Base-by-base conservation (phyloP, 495 filamentous ascomycete species). In the Penicillium robsamsonii region DNA sequence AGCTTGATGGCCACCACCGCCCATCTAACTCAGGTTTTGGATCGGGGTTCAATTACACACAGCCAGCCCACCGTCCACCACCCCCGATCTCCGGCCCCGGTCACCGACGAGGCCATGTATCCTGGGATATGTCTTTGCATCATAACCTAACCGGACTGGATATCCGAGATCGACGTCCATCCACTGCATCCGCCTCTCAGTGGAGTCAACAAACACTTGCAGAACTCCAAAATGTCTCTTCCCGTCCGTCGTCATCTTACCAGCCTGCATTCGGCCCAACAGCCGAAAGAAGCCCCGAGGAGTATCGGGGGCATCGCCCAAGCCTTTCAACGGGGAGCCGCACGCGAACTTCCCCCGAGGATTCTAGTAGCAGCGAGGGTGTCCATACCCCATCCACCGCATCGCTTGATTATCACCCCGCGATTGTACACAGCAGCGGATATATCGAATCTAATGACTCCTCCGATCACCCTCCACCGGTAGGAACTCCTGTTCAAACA, bases 91-190 rank as follows among this genome's bases (percentile, higher is more conserved):
- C 79, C 22, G 78, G 73, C 4, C 71, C 76, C 10, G 82, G 85
- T 13, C 85, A 89, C 42, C 79, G 84, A 30, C 82, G 84, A 15
- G 81, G 77, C 25, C 79, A 83, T 50, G 73, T 79, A 10, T 86
- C 87, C 7, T 95, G 89, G 85, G 91, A 94, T 55, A 85, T 83
- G 75, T 82, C 81, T 3, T 68, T 95, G 29, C 88, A 95, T 57
- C 84, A 83, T 31, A 88, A 87, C 20, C 64, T 95, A 15, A 90
- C 84, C 1, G 80, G 87, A 35, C 79, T 94, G 10, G 88, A 92
- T 49, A 85, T 95, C 50, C 59, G 73, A 62, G 82, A 68, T 70
- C 78, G 67, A 35, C 67, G 72, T 7, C 67, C 75, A n/a, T 78
- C 82, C 8, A 70, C 75, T 42, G 88, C 90, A 17, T 54, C 52